Evolutionary conservation across 805 yeast genomes (phyloP), one percentile per base, ranked within the genome.

Genomic region (Sugiyamaella mastotermitis): DNA sequence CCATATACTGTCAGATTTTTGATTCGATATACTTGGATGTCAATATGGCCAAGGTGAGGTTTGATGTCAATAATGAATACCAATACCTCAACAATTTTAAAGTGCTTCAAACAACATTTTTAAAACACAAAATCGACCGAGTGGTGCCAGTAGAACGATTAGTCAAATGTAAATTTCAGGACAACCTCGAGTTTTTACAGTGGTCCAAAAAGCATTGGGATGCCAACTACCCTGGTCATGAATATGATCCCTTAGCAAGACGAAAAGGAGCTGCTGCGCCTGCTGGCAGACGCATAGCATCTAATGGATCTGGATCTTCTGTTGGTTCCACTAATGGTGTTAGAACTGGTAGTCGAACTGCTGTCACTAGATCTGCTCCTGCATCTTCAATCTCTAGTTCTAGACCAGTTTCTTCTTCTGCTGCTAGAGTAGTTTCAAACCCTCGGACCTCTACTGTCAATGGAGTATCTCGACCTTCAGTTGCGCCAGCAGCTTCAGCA

Each of bases 101-200:
- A 61, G 69, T 92, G 1, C 65, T 92, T 25, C 99, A 92, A 62
- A 68, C 81, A 17, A 74, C 79, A n/a, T 86, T 92, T 54, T 69
- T 74, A 24, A 75, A 67, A 50, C 86, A 85, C 55, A 66, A 69
- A 31, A 77, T 92, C 45, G 76, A 79, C 40, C 78, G 86, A 51
- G 70, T 74, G 13, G 76, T 92, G 21, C 88, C 87, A 20, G 92
- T 87, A 20, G 95, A 85, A 42, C 71, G 72, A 46, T 69, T 92
- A 43, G 76, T 83, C 57, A 85, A 84, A 60, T 92, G 97, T 65
- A 71, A 83, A 53, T 74, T 92, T 50, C 98, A 92, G 59, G 97
- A 90, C 56, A 92, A 92, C 60, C 70, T 92, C 52, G 97, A 88
- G 63, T 83, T 92, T 52, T 65, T 88, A 47, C 99, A 92, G 63